phyloP scores from a whole-genome alignment of 2,329 filamentous ascomycete genomes.

The Trichoderma sp. region DNA sequence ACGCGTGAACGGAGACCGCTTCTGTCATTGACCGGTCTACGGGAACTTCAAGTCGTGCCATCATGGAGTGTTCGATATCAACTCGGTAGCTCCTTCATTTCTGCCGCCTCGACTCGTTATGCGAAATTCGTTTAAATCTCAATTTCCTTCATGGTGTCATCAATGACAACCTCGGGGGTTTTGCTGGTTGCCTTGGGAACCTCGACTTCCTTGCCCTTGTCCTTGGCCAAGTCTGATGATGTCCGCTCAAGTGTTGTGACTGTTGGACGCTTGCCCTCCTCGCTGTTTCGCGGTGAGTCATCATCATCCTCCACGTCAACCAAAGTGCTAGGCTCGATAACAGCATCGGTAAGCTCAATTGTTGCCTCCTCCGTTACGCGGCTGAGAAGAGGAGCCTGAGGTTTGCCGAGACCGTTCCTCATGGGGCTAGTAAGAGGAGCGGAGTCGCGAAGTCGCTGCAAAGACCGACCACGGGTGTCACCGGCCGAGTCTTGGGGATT shows the following conservation, averaged over 20 bases:
- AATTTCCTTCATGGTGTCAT: conserved; percentile 60
- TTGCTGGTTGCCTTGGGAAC: conserved; percentile 44
- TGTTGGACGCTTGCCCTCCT: conserved; percentile 38
- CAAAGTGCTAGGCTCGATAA: conserved; percentile 47
- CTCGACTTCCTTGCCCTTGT: conserved; percentile 39
- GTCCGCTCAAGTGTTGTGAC: conserved; percentile 34
- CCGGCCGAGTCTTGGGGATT: conserved; percentile 59
- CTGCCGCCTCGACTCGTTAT: not conserved
- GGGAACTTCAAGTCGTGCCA: conserved; percentile 25
- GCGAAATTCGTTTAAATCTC: conserved; percentile 45
- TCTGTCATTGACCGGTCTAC: conserved; percentile 16
- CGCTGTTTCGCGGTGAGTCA: conserved; percentile 45
- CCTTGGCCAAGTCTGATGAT: conserved; percentile 35
- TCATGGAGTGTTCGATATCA: conserved; percentile 23
- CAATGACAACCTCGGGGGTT: conserved; percentile 38
- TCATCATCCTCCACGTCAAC: conserved; percentile 59
- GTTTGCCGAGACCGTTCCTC: conserved; percentile 62
- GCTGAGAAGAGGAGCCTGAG: conserved; percentile 69
- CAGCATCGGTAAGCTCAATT: conserved; percentile 38
- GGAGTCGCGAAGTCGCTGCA: conserved; percentile 65
- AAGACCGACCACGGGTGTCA: conserved; percentile 66
- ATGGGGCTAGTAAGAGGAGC: conserved; percentile 64
- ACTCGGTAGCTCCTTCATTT: not conserved
- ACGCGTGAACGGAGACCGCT: conserved; percentile 16
- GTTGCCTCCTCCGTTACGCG: conserved; percentile 68